Percentiles rank a stretch among this genome's conserved stretches.
phyloP scores from a whole-genome alignment of 805 yeast species.

The Suhomyces canberraensis region DNA sequence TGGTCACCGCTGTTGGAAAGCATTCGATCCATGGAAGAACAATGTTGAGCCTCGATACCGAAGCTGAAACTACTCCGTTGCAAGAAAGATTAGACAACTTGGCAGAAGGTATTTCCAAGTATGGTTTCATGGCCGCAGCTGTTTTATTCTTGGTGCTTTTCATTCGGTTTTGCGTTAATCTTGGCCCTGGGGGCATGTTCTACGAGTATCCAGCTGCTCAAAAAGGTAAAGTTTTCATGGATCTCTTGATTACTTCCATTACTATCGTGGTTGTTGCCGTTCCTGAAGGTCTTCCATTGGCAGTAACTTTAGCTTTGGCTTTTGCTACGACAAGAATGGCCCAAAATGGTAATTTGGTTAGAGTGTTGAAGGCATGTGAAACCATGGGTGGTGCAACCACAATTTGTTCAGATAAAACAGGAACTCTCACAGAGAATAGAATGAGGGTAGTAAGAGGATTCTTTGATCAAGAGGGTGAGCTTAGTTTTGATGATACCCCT shows the following conservation, averaged over 20 bases:
- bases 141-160: slow-evolving; percentile 78
- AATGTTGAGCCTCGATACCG: slow-evolving; percentile 73
- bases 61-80: slow-evolving; percentile 83
- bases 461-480: slow-evolving; percentile 24
- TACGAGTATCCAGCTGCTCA: slow-evolving; percentile 49
- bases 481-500: slow-evolving; percentile 51
- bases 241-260: slow-evolving; percentile 84
- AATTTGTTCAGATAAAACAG: slow-evolving; percentile 95
- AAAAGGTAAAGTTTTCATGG: slow-evolving; percentile 81
- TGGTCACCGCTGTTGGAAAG: slow-evolving; percentile 87
- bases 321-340: slow-evolving; percentile 99
- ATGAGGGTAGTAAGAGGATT: slow-evolving; percentile 87
- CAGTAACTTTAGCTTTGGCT: slow-evolving; percentile 94
- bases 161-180: slow-evolving; percentile 64
- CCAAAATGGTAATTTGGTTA: slow-evolving; percentile 91
- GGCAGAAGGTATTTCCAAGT: slow-evolving; percentile 93
- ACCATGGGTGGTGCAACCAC: slow-evolving; percentile 99
- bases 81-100: slow-evolving; percentile 76
- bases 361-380: slow-evolving; percentile 91
- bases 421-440: slow-evolving; percentile 89
- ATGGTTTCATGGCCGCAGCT: slow-evolving; percentile 83
- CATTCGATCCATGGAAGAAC: slow-evolving; percentile 91
- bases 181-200: slow-evolving; percentile 51
- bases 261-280: slow-evolving; percentile 96
- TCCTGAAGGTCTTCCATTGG: slow-evolving; percentile 98